Conservation (phyloP, 345 rosid genomes). For the Populus deltoides region DNA sequence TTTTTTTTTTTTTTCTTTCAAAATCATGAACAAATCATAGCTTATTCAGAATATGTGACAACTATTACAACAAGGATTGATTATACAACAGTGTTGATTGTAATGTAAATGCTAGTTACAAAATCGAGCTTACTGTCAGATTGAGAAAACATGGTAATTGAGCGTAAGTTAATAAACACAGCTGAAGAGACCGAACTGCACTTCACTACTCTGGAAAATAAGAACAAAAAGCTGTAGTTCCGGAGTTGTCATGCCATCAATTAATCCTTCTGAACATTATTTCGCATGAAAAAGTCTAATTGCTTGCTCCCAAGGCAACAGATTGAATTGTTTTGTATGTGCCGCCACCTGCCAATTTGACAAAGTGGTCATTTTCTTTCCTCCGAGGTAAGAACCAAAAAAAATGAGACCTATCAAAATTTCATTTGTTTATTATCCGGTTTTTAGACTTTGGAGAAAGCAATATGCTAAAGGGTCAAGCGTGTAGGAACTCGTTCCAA, state of each 20-base stretch:
- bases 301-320: too few species aligned
- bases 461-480: not conserved
- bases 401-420: not conserved
- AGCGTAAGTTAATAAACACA: not conserved
- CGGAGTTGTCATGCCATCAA: too few species aligned
- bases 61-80: too few species aligned
- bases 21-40: too few species aligned
- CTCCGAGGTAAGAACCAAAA: too few species aligned
- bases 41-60: not conserved
- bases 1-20: too few species aligned
- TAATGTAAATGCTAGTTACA: not conserved
- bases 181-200: not conserved
- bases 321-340: too few species aligned
- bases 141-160: not conserved
- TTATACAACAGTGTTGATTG: not conserved
- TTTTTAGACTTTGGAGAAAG: not conserved
- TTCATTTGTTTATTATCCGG: not conserved
- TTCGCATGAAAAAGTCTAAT: too few species aligned
- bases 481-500: slow-evolving; percentile 26
- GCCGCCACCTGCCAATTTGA: too few species aligned
- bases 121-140: not conserved
- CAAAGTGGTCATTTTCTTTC: too few species aligned
- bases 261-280: too few species aligned
- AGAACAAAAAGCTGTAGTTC: too few species aligned
- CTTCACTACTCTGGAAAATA: not conserved